phyloP scores from a whole-genome alignment of 805 yeast genomes.

The Candida silvicultrix region DNA sequence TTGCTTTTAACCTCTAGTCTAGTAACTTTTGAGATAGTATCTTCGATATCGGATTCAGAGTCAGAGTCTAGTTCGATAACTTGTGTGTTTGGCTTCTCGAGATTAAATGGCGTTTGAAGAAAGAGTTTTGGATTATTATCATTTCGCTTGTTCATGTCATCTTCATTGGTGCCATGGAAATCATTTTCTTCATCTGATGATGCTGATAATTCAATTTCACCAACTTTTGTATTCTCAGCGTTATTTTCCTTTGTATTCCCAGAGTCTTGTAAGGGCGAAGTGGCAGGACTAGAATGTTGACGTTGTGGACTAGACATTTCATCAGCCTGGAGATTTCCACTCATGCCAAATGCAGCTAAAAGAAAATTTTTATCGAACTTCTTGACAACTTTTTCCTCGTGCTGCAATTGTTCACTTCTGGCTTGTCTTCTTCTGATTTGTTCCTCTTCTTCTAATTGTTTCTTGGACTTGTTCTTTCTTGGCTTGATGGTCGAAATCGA shows the following conservation, averaged over 20 bases:
- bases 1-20: conserved; percentile 29
- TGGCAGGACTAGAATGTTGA: conserved; percentile 5
- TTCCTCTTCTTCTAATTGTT: conserved; percentile 1
- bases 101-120: neutral
- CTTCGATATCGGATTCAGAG: conserved; percentile 16
- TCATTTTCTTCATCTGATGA: conserved; percentile 9
- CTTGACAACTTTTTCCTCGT: conserved; percentile 11
- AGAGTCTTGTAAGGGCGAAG: conserved; percentile 6
- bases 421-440: neutral
- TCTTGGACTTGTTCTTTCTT: neutral
- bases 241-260: neutral
- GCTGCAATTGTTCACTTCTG: neutral
- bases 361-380: conserved; percentile 13
- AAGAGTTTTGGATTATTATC: neutral
- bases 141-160: neutral
- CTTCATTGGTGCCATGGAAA: conserved; percentile 3
- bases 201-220: conserved; percentile 3
- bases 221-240: neutral
- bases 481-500: neutral
- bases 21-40: conserved; percentile 26
- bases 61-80: conserved; percentile 16
- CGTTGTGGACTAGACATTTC: conserved; percentile 1
- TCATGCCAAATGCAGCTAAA: conserved; percentile 18
- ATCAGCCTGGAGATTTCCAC: conserved; percentile 1
- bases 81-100: neutral